Base-by-base conservation (phyloP, 495 filamentous ascomycete species). In the Tuber umbilicatum region DNA sequence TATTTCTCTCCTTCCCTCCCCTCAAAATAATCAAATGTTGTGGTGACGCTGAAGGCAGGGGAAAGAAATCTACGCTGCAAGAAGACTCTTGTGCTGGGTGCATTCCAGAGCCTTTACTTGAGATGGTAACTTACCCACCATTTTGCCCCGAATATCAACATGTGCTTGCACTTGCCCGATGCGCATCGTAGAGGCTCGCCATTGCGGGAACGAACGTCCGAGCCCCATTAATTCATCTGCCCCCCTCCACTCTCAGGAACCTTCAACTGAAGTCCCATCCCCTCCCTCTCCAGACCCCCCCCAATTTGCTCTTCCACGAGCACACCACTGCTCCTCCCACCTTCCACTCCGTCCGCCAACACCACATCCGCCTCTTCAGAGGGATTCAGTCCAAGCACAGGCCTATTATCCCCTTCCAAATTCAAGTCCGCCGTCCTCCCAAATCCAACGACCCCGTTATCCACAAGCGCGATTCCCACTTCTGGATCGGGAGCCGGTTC, bases 301-400 rank as follows among this genome's bases (percentile, higher is more conserved):
- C 74, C 82, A 80, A 78, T 80, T 72, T 84, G 83, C 81, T 88
- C 86, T 74, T 87, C 86, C 0, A 87, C 83, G 83, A 88, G 84
- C 69, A 88, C 81, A 39, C 84, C 81, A 79, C 85, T 85, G 70
- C 79, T 81, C 64, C 81, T 75, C 43, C 68, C 72, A 35, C 69
- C 73, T 41, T 75, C 80, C 70, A 68, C 55, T 41, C 47, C 37
- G 7, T 75, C 70, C 68, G 43, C 42, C 42, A 73, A 40, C 41
- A 69, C 68, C 42, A 70, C 73, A 21, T 64, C 72, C 72, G 64
- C 73, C 31, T 41, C 45, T 64, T 69, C 76, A 37, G 73, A 42
- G 16, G 74, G 38, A 12, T 67, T 21, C 42, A 64, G 71, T 38
- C 77, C 60, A 17, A 71, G 72, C 40, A 73, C 76, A 74, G 81